Conservation (phyloP, 2,329 filamentous ascomycete species). For the Microsporum audouinii region DNA sequence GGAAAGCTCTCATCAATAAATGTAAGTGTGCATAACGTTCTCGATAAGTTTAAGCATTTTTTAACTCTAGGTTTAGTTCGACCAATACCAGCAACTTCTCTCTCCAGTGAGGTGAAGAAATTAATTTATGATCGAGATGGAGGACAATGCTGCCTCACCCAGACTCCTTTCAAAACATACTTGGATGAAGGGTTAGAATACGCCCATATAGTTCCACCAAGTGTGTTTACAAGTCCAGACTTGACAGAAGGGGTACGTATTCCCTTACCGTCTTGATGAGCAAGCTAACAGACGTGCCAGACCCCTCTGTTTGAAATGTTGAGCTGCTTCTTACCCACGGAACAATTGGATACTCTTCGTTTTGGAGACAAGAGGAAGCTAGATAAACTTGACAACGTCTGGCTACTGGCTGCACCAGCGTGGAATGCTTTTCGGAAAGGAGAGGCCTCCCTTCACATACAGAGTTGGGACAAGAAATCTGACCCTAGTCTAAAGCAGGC, state of each 20-base stretch:
- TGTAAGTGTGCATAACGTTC: constrained; percentile 7
- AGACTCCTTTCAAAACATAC: constrained; percentile 1
- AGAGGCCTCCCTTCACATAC: not conserved
- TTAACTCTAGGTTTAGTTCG: constrained; percentile 10
- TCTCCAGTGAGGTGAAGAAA: constrained; percentile 8
- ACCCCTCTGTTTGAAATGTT: constrained; percentile 7
- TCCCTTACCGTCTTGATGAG: not conserved
- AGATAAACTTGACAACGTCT: constrained; percentile 7
- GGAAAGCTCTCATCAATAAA: constrained; percentile 14
- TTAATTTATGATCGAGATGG: constrained; percentile 15
- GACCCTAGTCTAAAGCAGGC: not conserved
- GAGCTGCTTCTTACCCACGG: constrained; percentile 6
- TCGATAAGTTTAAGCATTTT: not conserved
- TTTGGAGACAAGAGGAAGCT: not conserved
- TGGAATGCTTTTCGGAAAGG: constrained; percentile 6
- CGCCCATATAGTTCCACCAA: constrained; percentile 7
- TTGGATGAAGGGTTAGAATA: constrained; percentile 3
- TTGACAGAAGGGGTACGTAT: constrained; percentile 10
- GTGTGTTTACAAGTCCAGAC: constrained; percentile 6
- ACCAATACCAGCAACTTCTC: constrained; percentile 5
- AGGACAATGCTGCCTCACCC: constrained; percentile 12
- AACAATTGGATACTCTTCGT: not conserved
- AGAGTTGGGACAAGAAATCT: not conserved
- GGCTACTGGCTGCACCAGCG: constrained; percentile 8
- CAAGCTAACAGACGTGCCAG: constrained; percentile 5